A percentile compares a stretch with the other conserved stretches of the same genome.
Evolutionary conservation across 176 grass and related monocot genomes (phyloP).

Genomic region (Zoysia pacifica): DNA sequence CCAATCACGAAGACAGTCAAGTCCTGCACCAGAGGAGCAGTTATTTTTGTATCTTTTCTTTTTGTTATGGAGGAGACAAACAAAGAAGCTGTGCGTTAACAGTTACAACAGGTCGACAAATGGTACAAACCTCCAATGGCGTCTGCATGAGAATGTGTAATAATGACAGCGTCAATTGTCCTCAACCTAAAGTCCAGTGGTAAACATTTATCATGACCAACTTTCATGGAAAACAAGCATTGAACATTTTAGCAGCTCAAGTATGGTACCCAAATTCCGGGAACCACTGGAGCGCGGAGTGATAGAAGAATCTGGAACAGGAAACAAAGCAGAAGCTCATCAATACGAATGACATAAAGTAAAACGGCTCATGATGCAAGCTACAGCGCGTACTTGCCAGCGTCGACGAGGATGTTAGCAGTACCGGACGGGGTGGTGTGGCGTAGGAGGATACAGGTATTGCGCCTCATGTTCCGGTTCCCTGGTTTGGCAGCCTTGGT

Average conservation of each 20-base stretch:
- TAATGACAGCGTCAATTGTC: conserved; percentile 71
- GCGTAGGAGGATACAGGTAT: conserved; percentile 77
- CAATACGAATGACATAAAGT: not conserved
- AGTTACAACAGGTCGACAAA: not conserved
- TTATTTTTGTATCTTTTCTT: conserved; percentile 12
- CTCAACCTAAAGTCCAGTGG: conserved; percentile 62
- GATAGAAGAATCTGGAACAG: conserved; percentile 87
- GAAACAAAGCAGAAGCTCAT: conserved; percentile 7
- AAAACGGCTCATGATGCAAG: not conserved
- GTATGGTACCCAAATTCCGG: conserved; percentile 61
- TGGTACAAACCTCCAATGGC: conserved; percentile 83
- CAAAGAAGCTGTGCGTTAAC: not conserved
- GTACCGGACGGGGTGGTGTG: conserved; percentile 58
- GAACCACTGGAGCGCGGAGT: conserved; percentile 81
- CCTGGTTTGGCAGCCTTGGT: conserved; percentile 61
- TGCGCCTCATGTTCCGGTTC: conserved; percentile 77
- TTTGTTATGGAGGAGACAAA: conserved; percentile 34
- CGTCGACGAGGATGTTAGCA: conserved; percentile 78
- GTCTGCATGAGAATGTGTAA: conserved; percentile 96
- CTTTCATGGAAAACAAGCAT: conserved; percentile 27
- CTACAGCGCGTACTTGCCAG: conserved; percentile 69
- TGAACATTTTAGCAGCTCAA: not conserved
- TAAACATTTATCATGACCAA: not conserved
- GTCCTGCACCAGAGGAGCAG: conserved; percentile 52
- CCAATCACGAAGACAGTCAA: conserved; percentile 97